Base-by-base conservation (phyloP, 208 protist genomes). In the Crithidia fasciculata region DNA sequence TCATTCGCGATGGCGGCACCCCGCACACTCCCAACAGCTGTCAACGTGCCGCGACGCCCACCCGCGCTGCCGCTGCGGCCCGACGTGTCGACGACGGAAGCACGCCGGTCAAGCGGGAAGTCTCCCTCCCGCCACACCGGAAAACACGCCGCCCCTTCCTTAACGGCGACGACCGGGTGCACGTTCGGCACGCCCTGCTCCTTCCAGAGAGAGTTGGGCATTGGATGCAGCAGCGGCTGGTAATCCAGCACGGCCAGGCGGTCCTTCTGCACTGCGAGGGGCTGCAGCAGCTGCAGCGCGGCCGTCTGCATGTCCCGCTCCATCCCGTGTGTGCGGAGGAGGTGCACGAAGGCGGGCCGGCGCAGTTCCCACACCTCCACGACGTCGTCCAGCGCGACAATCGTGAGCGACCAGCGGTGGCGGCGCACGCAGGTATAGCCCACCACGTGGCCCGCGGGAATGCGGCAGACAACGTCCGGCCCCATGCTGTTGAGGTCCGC, bases 371-470 rank as follows among this genome's bases (percentile, higher is more conserved):
- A 93, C 81, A 95, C 88, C 76, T 95, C 90, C 28, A 86, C 74
- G 44, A 78, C 56, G 57, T 88, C 79, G 52, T 92, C 88, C 8
- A 91, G 53, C 2, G 86, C 85, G 13, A 95, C 44, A 28, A 95
- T 75, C 59, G 72, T 87, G 65, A 73, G 83, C 52, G 78, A 75
- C 90, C 90, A 95, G 39, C 79, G 86, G 58, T 95, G 90, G 15
- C 90, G 76, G n/a, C 86, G 84, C 6, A 90, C 78, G 60, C 90
- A 95, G 28, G 88, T 93, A 80, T 92, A 95, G 49, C 90, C 90
- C n/a, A 92, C 69, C 4, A 80, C 83, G 55, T 86, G 85, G 4
- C 86, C 87, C 0, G 47, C 19, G 8, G 90, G 90, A 44, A 95
- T 77, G 2, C 63, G 79, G 57, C 69, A 69, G 13, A 67, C 16